Percentiles rank a stretch among this genome's conserved stretches.
Evolutionary conservation across 1,284 basidiomycete species (phyloP).

Genomic region (Cutaneotrichosporon sp.): DNA sequence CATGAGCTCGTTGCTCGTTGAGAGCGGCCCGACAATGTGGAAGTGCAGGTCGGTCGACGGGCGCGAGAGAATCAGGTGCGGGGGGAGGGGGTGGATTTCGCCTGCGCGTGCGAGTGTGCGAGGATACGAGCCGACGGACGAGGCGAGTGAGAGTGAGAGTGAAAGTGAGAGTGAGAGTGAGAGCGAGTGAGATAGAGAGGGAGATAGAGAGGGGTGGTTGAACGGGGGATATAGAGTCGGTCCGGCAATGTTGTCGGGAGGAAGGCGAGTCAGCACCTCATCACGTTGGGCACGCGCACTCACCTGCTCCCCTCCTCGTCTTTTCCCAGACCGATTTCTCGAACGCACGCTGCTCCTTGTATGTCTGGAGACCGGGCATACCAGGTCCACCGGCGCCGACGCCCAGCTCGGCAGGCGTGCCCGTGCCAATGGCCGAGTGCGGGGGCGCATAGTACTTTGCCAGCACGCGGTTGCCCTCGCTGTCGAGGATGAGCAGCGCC

Average conservation of each 20-base stretch:
- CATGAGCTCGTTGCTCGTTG: constrained; percentile 95
- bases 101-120: constrained; percentile 57
- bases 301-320: constrained; percentile 85
- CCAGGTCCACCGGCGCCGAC: constrained; percentile 47
- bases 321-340: constrained; percentile 96
- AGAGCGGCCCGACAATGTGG: constrained; percentile 81
- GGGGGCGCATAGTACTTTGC: constrained; percentile 82
- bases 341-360: constrained; percentile 93
- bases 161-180: neutral
- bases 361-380: constrained; percentile 55
- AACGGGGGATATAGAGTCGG: too few relatives aligned
- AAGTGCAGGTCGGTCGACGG: constrained; percentile 93
- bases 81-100: constrained; percentile 90
- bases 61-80: constrained; percentile 85
- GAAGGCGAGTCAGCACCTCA: constrained; percentile 5
- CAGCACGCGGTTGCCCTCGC: constrained; percentile 88
- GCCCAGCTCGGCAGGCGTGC: constrained; percentile 54
- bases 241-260: neutral
- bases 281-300: constrained; percentile 39
- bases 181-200: neutral
- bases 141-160: neutral
- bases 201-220: neutral
- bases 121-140: too few relatives aligned
- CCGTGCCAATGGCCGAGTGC: constrained; percentile 56
- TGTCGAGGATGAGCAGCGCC: constrained; percentile 88